Conservation (phyloP, 1,139 yeast species). For the Taiozyma sp. region DNA sequence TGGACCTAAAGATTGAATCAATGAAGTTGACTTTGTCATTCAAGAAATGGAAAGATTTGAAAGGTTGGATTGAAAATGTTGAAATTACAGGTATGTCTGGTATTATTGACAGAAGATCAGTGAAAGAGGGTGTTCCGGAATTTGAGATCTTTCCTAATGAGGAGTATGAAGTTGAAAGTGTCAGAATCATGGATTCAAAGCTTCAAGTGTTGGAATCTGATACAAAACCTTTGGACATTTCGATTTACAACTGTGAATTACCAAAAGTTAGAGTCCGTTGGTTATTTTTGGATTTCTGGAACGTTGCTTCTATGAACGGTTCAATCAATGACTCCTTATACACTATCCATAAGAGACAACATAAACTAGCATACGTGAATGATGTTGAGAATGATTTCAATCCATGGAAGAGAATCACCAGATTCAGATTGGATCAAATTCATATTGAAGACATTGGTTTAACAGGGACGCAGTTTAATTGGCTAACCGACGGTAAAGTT, state of each 20-base stretch:
- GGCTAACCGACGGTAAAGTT: conserved; percentile 68
- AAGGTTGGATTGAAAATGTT: conserved; percentile 59
- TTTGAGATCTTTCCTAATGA: conserved; percentile 30
- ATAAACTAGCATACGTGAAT: conserved; percentile 35
- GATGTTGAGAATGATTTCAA: conserved; percentile 33
- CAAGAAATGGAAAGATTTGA: conserved; percentile 65
- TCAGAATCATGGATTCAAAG: conserved; percentile 53
- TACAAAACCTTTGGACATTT: conserved; percentile 41
- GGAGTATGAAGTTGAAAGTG: conserved; percentile 44
- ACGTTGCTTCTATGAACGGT: conserved; percentile 67
- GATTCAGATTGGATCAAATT: conserved; percentile 63
- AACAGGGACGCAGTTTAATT: conserved; percentile 47
- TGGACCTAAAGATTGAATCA: conserved; percentile 44
- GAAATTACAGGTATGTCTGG: conserved; percentile 64
- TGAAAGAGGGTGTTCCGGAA: conserved; percentile 41
- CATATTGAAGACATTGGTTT: conserved; percentile 41
- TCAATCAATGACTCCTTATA: conserved; percentile 70
- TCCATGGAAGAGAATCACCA: conserved; percentile 48
- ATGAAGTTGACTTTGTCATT: conserved; percentile 57
- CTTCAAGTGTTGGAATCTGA: conserved; percentile 38
- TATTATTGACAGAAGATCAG: conserved; percentile 34
- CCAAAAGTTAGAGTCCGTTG: conserved; percentile 56
- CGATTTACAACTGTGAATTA: conserved; percentile 61
- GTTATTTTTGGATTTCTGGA: conserved; percentile 59
- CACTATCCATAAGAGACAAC: conserved; percentile 63